These are phyloP conservation scores for Pichia sp. DNA, from an alignment of 1,139 yeast genomes.

Conservation along the genomic window DNA sequence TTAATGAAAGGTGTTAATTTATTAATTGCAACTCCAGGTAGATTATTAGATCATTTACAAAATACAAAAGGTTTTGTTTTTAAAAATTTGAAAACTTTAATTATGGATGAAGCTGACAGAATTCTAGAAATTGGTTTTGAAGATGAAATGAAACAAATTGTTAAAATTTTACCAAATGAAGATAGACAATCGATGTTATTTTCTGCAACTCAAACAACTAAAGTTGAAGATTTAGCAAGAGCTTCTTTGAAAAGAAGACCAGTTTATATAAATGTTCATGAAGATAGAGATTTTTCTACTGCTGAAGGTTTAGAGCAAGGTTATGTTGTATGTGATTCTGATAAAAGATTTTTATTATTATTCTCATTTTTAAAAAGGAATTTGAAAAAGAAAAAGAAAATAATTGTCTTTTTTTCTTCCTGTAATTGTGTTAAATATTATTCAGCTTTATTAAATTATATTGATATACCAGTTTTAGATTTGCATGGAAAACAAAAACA, in stretches of 20 bases:
- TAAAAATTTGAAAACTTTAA: conserved; percentile 86
- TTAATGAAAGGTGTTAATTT: conserved; percentile 88
- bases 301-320: conserved; percentile 98
- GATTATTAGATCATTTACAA: conserved; percentile 91
- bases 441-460: conserved; percentile 88
- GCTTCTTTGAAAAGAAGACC: conserved; percentile 95
- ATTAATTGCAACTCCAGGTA: conserved; percentile 94
- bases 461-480: conserved; percentile 92
- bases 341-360: conserved; percentile 79
- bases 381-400: conserved; percentile 84
- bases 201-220: conserved; percentile 97
- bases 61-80: conserved; percentile 91
- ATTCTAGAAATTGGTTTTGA: conserved; percentile 96
- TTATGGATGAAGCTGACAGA: conserved; percentile 96
- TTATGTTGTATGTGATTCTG: conserved; percentile 94
- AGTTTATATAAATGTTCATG: conserved; percentile 87
- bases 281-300: conserved; percentile 75
- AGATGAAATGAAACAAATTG: conserved; percentile 96
- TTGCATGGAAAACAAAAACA: conserved; percentile 98
- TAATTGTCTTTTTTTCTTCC: conserved; percentile 90
- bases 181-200: conserved; percentile 95
- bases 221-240: conserved; percentile 96
- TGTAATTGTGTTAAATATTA: conserved; percentile 96
- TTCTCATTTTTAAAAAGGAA: conserved; percentile 92
- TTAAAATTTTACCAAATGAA: conserved; percentile 86